Base-by-base conservation (phyloP, 202 grass and related monocot genomes). In the Miscanthus sacchariflorus region DNA sequence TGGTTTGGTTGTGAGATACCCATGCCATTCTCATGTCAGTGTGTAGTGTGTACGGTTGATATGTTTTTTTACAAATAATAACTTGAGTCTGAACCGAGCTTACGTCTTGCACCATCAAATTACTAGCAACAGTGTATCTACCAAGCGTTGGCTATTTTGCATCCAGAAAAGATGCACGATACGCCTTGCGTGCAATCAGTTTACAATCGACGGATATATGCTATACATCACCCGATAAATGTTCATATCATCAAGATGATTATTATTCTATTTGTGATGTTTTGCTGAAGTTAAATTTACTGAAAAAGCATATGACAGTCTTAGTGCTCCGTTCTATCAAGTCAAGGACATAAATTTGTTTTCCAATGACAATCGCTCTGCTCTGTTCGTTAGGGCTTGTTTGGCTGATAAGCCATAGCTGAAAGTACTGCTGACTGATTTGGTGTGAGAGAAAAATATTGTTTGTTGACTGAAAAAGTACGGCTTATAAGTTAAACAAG, bases 1-100 rank as follows among this genome's bases (percentile, higher is more conserved):
- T 18, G 38, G 38, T 39, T 39, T 39, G 82, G 86, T 67, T 87
- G 91, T 87, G 85, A 83, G 50, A 38, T 78, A 78, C 30, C 27
- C 49, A 23, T 59, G 30, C 50, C 18, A 12, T 78, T 7, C 30
- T 78, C 48, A 33, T 19, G 75, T 58, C 49, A 59, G 49, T 78
- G 30, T 59, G 28, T 56, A 58, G 75, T 59, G 30, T 78, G 75
- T 58, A 78, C 75, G 50, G 75, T 78, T 33, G 75, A 59, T 78
- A 59, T 78, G 50, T 58, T 58, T 78, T 76, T 77, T 39, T 52
- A 59, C 49, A 77, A 58, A 56, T 77, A 78, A 78, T 78, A 78
- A 39, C 50, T 56, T 3, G 75, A 39, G 30, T 58, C 27, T 77
- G 74, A 54, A 77, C 74, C 46, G 18, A 77, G 48, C 48, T 77